Evolutionary conservation across 345 rosid species (phyloP).

Genomic region (Salix udensis): DNA sequence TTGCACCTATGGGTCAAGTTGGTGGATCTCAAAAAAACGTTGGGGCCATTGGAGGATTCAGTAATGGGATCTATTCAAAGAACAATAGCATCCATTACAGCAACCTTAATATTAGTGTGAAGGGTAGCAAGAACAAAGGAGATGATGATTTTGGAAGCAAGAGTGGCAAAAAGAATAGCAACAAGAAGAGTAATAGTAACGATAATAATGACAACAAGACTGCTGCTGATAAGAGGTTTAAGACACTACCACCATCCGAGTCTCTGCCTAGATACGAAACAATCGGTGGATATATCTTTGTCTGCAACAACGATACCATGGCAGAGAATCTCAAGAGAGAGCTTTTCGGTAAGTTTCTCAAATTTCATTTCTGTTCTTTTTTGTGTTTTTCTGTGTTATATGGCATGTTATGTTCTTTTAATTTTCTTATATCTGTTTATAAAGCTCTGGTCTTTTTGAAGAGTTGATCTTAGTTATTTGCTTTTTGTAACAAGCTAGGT

Average conservation of each 20-base stretch:
- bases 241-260: slow-evolving; percentile 92
- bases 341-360: slow-evolving; percentile 66
- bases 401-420: not conserved
- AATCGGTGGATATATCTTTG: slow-evolving; percentile 93
- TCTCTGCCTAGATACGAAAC: slow-evolving; percentile 85
- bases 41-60: slow-evolving; percentile 71
- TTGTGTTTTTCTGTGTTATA: not conserved
- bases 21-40: slow-evolving; percentile 34
- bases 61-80: slow-evolving; percentile 67
- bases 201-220: slow-evolving; percentile 21
- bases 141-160: slow-evolving; percentile 46
- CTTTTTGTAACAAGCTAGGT: not conserved
- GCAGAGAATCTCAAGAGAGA: slow-evolving; percentile 81
- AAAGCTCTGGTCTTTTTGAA: not conserved
- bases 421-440: not conserved
- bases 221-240: slow-evolving; percentile 76
- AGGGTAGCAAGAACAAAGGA: slow-evolving; percentile 49
- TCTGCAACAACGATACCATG: slow-evolving; percentile 99
- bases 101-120: slow-evolving; percentile 38
- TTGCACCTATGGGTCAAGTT: slow-evolving; percentile 22
- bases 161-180: slow-evolving; percentile 43
- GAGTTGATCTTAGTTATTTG: not conserved
- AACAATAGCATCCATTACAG: slow-evolving; percentile 17
- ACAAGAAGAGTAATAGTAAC: slow-evolving; percentile 23
- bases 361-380: not conserved